phyloP scores from a whole-genome alignment of 2,329 filamentous ascomycete genomes.

The Fusarium napiforme region DNA sequence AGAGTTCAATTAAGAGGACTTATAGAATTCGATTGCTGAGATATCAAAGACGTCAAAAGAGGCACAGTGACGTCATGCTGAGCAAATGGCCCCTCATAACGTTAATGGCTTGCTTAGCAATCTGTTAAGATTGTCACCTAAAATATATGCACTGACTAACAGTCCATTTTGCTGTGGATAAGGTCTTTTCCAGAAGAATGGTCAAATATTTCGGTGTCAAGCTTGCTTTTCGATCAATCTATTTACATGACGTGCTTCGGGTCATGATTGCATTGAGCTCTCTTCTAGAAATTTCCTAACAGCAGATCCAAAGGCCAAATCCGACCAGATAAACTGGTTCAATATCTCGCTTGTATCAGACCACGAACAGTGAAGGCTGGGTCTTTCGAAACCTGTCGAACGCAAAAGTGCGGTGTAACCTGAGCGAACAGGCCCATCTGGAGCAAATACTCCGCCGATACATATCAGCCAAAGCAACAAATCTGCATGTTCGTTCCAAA shows the following conservation, averaged over 20 bases:
- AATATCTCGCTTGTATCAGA: not conserved
- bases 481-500: not conserved
- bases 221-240: too few relatives aligned
- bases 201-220: not conserved
- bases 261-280: not conserved
- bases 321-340: constrained; percentile 4
- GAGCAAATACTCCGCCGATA: not conserved
- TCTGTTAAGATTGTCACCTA: not conserved
- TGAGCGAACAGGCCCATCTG: not conserved
- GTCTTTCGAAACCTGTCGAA: not conserved
- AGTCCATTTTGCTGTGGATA: not conserved
- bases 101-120: not conserved
- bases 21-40: not conserved
- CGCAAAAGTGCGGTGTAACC: not conserved
- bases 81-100: not conserved
- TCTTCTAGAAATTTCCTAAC: not conserved
- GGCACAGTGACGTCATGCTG: constrained; percentile 5
- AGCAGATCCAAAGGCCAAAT: not conserved
- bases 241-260: too few relatives aligned
- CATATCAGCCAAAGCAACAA: constrained; percentile 3
- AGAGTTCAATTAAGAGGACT: too few relatives aligned
- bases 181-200: not conserved
- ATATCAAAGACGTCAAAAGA: constrained; percentile 14
- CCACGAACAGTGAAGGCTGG: fast-evolving
- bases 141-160: not conserved